Evolutionary conservation across 257 asterid genomes (phyloP).

Genomic region (Solanum piurae): DNA sequence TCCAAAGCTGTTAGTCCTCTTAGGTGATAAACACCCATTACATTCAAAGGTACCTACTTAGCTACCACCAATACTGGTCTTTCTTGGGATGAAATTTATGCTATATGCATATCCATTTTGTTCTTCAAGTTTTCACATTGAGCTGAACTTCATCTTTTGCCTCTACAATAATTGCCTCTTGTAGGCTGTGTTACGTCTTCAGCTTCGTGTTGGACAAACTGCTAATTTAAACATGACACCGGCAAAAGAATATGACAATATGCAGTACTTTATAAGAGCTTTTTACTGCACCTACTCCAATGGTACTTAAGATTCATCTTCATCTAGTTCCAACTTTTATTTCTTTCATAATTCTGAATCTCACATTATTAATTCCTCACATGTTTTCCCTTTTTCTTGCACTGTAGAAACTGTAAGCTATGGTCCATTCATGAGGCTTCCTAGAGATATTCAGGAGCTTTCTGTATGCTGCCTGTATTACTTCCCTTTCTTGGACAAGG

Average conservation of each 20-base stretch:
- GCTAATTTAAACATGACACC: slow-evolving; percentile 35
- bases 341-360: slow-evolving; percentile 3
- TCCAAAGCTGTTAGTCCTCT: slow-evolving; percentile 50
- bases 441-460: slow-evolving; percentile 70
- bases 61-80: not conserved
- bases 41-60: slow-evolving; percentile 56
- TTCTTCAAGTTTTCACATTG: not conserved
- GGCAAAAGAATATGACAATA: slow-evolving; percentile 43
- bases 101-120: not conserved
- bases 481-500: slow-evolving; percentile 46
- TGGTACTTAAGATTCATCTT: slow-evolving; percentile 27
- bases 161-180: slow-evolving; percentile 12
- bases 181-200: slow-evolving; percentile 75
- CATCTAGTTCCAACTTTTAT: not conserved
- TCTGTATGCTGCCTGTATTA: slow-evolving; percentile 73
- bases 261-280: slow-evolving; percentile 27
- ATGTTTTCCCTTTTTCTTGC: not conserved
- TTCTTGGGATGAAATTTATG: not conserved
- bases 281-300: slow-evolving; percentile 43
- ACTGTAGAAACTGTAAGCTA: slow-evolving; percentile 22
- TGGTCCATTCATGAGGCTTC: slow-evolving; percentile 80
- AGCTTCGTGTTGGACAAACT: slow-evolving; percentile 50
- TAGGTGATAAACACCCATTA: slow-evolving; percentile 50
- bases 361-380: not conserved
- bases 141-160: not conserved